Base-by-base conservation (phyloP, 225 moss, liverwort and hornwort species). In the Straminergon stramineum region DNA sequence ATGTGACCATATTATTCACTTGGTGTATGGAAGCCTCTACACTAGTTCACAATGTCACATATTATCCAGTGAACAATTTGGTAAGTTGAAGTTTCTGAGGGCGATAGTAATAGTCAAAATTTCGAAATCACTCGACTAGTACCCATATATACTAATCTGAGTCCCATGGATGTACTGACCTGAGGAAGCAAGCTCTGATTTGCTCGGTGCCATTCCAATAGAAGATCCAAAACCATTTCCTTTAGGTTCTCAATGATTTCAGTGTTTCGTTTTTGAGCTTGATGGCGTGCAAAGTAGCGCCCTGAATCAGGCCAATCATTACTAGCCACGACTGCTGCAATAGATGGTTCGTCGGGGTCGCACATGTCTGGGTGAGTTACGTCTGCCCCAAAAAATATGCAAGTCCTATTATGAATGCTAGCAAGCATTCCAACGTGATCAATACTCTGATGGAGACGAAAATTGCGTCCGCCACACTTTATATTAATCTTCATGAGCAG, bases 261-360 rank as follows among this genome's bases (percentile, higher is more conserved):
- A 0, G 64, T 6, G 12, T 82, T 68, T 30, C 76, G 87, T 56
- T 52, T 87, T 62, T 93, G 93, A 45, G 68, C 65, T 62, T 79
- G 63, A 69, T 92, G 90, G 83, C 91, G 93, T 57, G 91, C 95
- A 31, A 84, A 80, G 64, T 87, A 95, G 43, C 91, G 79, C 2
- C 87, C 81, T 15, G 91, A 92, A 65, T 95, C 90, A 20, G 93
- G 93, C 94, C 94, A 95, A 62, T 93, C 93, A 11, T 92, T 93
- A 28, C 93, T 93, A 2, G 92, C 94, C 16, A 93, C 94, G 28
- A 94, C 85, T 6, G 89, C 92, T 58, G 94, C 92, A 58, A 91
- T 75, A 30, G 92, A 92, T 27, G 92, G 94, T 78, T 79, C 73
- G 2, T 92, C 85, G 17, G 53, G 82, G 75, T 91, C 89, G 12